Evolutionary conservation across 83 land plant species (phyloP), one percentile per base, ranked within the genome.

Genomic region (Thuja plicata): DNA sequence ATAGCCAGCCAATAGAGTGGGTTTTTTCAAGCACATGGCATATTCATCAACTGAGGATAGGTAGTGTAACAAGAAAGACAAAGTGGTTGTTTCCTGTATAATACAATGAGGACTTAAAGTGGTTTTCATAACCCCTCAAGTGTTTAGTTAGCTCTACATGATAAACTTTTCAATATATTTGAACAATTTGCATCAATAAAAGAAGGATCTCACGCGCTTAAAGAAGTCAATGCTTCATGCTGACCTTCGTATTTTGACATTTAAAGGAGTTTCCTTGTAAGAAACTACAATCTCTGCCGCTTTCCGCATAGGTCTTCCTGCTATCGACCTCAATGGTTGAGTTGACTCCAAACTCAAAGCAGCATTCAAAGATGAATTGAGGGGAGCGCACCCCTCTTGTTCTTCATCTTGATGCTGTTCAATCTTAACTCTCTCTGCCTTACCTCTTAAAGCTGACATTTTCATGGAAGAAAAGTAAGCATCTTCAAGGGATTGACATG

Each of bases 251-350:
- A 78, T 3, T 38, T 78, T 78, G 8, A 78, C 5, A 38, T 78
- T 78, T 78, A 78, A 2, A 35, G 82, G 82, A 78, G 6, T 78
- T 78, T 78, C 82, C 82, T 78, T 78, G 82, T 78, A 78, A 16
- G 82, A 78, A 35, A 78, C 82, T 19, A 78, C 43, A 38, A 40
- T 40, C 82, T 78, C 45, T 40, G 82, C 82, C 19, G 82, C 82
- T 1, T 82, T 82, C 54, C 54, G 85, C 55, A 82, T 46, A 46
- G 52, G 34, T 46, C 85, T 82, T 30, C 35, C 35, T 48, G 55
- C n/a, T 5, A 48, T 2, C 12, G 34, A 84, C 32, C 48, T 82
- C 27, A 30, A 46, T 46, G 32, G 85, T n/a, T 84, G 86, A 30
- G 8, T 84, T 52, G 54, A 13, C 86, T 84, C 62, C 38, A 50